Percentiles rank a stretch among this genome's conserved stretches.
These are phyloP conservation scores for Dictyostelium intermedium DNA, from an alignment of 78 protist genomes.

Conservation along the genomic window DNA sequence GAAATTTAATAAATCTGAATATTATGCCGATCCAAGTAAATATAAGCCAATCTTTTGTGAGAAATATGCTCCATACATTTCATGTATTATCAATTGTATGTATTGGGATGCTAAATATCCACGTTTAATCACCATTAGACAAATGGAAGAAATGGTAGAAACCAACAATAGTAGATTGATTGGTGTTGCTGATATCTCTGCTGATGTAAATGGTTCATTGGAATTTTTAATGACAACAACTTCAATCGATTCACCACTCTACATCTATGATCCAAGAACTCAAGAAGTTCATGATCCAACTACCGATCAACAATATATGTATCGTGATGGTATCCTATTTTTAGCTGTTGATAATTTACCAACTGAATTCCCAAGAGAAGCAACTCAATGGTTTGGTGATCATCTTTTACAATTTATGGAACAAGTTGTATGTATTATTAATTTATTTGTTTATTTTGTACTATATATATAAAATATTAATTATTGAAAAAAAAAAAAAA, in stretches of 20 bases:
- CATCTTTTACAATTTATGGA: conserved; percentile 72
- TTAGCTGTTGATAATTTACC: conserved; percentile 94
- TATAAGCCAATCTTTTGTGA: conserved; percentile 83
- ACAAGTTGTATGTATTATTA: conserved; percentile 5
- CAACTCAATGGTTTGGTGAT: conserved; percentile 90
- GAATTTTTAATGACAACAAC: conserved; percentile 87
- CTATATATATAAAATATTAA: too few species aligned
- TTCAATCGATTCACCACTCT: conserved; percentile 92
- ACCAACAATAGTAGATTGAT: conserved; percentile 53
- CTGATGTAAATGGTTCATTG: conserved; percentile 92
- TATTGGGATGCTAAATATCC: conserved; percentile 96
- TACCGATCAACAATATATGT: conserved; percentile 70
- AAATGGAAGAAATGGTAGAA: conserved; percentile 58
- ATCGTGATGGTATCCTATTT: conserved; percentile 87
- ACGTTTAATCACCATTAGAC: conserved; percentile 87
- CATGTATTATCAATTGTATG: conserved; percentile 86
- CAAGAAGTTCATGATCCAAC: conserved; percentile 72
- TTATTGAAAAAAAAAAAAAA: too few species aligned
- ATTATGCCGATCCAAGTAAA: conserved; percentile 88
- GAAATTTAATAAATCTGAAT: conserved; percentile 83
- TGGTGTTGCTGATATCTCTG: conserved; percentile 91
- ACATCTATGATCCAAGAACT: conserved; percentile 82
- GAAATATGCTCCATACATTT: conserved; percentile 73
- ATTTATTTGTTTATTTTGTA: not conserved
- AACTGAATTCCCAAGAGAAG: conserved; percentile 94